A percentile compares a stretch with the other conserved stretches of the same genome.
Conservation (phyloP, 768 basidiomycete genomes). For the Pleurotus salmoneostramineus region DNA sequence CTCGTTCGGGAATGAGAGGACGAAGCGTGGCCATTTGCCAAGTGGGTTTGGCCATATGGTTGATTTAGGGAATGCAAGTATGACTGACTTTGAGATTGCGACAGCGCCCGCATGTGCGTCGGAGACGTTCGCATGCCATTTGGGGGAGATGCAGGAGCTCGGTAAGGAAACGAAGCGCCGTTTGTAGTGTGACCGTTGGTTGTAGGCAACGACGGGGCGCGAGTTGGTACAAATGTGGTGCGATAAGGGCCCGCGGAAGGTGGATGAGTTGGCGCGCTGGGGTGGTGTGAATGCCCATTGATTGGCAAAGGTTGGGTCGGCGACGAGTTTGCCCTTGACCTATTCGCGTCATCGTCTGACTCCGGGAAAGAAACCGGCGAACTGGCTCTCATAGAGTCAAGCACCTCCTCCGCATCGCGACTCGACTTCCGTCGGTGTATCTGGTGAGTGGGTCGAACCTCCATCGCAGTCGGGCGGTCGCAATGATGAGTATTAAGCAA, state of each 20-base stretch:
- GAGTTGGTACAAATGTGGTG: constrained; percentile 13
- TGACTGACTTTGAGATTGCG: not conserved
- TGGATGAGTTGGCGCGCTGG: constrained; percentile 5
- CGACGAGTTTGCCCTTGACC: constrained; percentile 17
- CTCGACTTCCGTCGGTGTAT: constrained; percentile 45
- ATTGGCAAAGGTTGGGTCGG: constrained; percentile 10
- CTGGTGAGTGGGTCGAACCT: constrained; percentile 8
- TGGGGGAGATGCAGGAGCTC: not conserved
- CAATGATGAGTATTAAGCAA: not conserved
- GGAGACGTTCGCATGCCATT: not conserved
- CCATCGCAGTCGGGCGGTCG: constrained; percentile 1
- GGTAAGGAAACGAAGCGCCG: not conserved
- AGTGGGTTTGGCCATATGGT: constrained; percentile 11
- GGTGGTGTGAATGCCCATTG: constrained; percentile 8
- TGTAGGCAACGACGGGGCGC: not conserved
- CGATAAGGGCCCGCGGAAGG: constrained; percentile 22
- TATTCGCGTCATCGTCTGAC: not conserved
- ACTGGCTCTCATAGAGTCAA: constrained; percentile 11
- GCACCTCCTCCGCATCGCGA: constrained; percentile 32
- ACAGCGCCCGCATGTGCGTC: not conserved
- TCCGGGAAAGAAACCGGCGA: not conserved
- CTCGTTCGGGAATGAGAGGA: constrained; percentile 21
- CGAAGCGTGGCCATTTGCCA: constrained; percentile 16
- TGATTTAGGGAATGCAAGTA: constrained; percentile 4
- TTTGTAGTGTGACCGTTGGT: constrained; percentile 2